These are phyloP conservation scores for Mortierella polycephala DNA, from an alignment of 371 early-diverging fungal genomes.

Conservation along the genomic window DNA sequence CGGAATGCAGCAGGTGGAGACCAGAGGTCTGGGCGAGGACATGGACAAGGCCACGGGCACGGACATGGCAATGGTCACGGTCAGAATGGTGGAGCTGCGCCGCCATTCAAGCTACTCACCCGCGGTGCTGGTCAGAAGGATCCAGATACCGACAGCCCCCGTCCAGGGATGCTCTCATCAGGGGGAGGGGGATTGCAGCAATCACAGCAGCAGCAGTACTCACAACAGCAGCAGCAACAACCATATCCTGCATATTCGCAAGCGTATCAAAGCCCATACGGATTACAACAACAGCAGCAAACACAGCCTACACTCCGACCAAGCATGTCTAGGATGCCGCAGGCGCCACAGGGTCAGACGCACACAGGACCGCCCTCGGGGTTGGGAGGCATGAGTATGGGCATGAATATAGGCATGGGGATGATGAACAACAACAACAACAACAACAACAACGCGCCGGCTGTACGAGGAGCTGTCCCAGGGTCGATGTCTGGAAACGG, in stretches of 20 bases:
- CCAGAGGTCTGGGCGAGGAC: constrained; percentile 12
- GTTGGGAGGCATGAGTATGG: constrained; percentile 7
- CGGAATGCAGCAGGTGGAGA: constrained; percentile 12
- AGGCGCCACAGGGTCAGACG: constrained; percentile 5
- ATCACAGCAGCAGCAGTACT: too few relatives aligned
- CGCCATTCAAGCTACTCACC: not conserved
- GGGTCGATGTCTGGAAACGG: constrained; percentile 7
- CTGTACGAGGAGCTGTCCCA: not conserved
- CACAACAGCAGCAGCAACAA: not conserved
- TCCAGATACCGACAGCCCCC: too few relatives aligned
- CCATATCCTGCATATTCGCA: constrained; percentile 17
- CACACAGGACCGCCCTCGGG: constrained; percentile 21
- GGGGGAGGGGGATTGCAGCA: too few relatives aligned
- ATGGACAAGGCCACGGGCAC: constrained; percentile 17
- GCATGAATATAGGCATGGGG: constrained; percentile 5
- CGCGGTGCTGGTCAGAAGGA: too few relatives aligned
- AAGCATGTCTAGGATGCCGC: constrained; percentile 9
- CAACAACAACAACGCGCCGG: not conserved
- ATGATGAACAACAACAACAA: not conserved
- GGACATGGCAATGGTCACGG: constrained; percentile 7
- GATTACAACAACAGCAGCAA: constrained; percentile 11
- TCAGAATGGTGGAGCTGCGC: constrained; percentile 14
- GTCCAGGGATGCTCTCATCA: too few relatives aligned
- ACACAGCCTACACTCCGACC: constrained; percentile 9
- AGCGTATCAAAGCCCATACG: constrained; percentile 3